Evolutionary conservation across 305 asterid genomes (phyloP).

Genomic region (Stenogyne calaminthoides): DNA sequence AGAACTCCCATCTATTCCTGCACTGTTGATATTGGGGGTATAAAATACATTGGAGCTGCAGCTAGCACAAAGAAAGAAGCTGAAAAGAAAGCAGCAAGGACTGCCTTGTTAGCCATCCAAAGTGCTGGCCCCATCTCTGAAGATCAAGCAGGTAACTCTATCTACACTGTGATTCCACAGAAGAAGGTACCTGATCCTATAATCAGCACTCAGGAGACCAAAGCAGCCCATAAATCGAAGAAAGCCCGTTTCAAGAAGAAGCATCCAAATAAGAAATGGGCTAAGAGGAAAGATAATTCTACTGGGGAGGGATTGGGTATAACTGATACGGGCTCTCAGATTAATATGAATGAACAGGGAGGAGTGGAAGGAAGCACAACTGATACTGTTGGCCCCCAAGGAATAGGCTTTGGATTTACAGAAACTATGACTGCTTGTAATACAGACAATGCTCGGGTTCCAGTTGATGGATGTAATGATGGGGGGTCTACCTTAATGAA

Average conservation of each 20-base stretch:
- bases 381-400: constrained; percentile 1
- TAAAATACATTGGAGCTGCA: constrained; percentile 76
- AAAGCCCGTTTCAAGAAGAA: constrained; percentile 57
- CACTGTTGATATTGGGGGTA: constrained; percentile 75
- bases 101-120: constrained; percentile 83
- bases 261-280: constrained; percentile 42
- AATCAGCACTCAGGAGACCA: constrained; percentile 52
- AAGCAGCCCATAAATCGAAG: constrained; percentile 63
- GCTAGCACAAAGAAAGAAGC: constrained; percentile 90
- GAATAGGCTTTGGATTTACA: not conserved
- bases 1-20: constrained; percentile 49
- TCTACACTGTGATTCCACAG: constrained; percentile 72
- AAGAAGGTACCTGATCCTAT: constrained; percentile 58
- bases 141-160: constrained; percentile 39
- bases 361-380: constrained; percentile 8
- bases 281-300: constrained; percentile 19
- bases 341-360: not conserved
- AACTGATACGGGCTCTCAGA: constrained; percentile 9
- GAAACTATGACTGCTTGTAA: constrained; percentile 4
- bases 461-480: constrained; percentile 19
- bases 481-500: constrained; percentile 18
- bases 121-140: constrained; percentile 43
- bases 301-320: constrained; percentile 4
- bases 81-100: constrained; percentile 91
- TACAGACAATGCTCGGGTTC: constrained; percentile 21